phyloP scores from a whole-genome alignment of 2,329 filamentous ascomycete genomes.

The Trichoderma sp. region DNA sequence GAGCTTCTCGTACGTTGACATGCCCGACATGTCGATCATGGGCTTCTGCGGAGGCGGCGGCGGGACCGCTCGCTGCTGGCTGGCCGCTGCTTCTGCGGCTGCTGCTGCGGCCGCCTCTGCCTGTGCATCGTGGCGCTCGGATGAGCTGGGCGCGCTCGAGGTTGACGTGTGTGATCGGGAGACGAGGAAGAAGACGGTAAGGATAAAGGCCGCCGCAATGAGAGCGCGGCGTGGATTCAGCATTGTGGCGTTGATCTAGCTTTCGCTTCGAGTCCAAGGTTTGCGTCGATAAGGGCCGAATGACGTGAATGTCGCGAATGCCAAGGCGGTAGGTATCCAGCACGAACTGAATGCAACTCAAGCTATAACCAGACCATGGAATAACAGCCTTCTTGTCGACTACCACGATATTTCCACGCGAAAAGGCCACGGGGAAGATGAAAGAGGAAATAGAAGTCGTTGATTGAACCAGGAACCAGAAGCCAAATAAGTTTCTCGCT shows the following conservation, averaged over 20 bases:
- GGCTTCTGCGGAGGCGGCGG: constrained; percentile 55
- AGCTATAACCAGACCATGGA: background rate
- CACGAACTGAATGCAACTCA: background rate
- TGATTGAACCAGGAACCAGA: background rate
- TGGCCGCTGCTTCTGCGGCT: background rate
- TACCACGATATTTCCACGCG: background rate
- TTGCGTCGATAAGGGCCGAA: background rate
- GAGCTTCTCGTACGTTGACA: constrained; percentile 77
- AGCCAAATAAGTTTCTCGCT: constrained; percentile 1
- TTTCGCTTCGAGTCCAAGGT: background rate
- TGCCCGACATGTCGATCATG: constrained; percentile 68
- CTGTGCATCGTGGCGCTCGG: constrained; percentile 29
- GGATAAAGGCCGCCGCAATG: constrained; percentile 66
- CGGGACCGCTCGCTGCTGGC: constrained; percentile 21
- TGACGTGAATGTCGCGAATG: background rate
- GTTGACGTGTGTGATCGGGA: constrained; percentile 55
- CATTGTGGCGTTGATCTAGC: constrained; percentile 52
- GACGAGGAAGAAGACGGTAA: constrained; percentile 70
- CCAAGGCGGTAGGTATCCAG: background rate
- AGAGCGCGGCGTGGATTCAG: constrained; percentile 77
- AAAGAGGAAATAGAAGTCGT: background rate
- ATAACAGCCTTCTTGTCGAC: background rate
- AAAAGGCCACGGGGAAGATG: background rate
- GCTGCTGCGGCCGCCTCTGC: constrained; percentile 15
- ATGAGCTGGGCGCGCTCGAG: constrained; percentile 13